These are phyloP conservation scores for Podospora bellae-mahoneyi DNA, from an alignment of 495 filamentous ascomycete species.

Conservation along the genomic window DNA sequence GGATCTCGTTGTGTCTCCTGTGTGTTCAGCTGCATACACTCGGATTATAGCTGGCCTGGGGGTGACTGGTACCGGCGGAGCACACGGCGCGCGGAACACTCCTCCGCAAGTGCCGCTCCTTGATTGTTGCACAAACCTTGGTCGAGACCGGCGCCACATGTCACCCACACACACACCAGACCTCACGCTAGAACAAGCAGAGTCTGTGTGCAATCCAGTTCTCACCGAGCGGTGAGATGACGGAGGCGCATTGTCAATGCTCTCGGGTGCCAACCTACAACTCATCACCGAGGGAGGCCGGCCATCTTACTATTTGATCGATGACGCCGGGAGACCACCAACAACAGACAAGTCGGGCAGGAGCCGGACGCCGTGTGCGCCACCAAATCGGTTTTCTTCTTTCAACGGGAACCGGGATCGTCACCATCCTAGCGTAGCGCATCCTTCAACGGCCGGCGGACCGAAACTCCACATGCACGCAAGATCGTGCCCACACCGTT, in stretches of 20 bases:
- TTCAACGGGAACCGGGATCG: slow-evolving; percentile 15
- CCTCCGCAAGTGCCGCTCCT: slow-evolving; percentile 23
- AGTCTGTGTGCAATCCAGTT: slow-evolving; percentile 9
- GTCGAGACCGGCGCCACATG: neutral
- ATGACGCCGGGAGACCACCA: slow-evolving; percentile 4
- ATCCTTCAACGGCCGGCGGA: slow-evolving; percentile 34
- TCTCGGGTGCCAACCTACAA: slow-evolving; percentile 2
- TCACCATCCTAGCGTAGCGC: slow-evolving; percentile 26
- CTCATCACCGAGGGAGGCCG: slow-evolving; percentile 3
- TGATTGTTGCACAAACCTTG: slow-evolving; percentile 17
- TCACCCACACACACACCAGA: slow-evolving; percentile 12
- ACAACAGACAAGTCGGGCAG: slow-evolving; percentile 11
- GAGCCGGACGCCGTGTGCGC: slow-evolving; percentile 19
- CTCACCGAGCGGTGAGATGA: slow-evolving; percentile 16
- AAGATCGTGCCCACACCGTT: slow-evolving; percentile 34
- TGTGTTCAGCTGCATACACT: slow-evolving; percentile 14
- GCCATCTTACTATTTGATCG: neutral
- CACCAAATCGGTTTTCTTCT: slow-evolving; percentile 29
- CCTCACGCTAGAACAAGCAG: slow-evolving; percentile 6
- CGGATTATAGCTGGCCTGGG: slow-evolving; percentile 15
- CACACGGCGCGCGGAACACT: slow-evolving; percentile 28
- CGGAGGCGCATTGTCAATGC: neutral
- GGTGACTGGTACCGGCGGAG: slow-evolving; percentile 23
- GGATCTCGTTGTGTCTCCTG: neutral
- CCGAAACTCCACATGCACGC: slow-evolving; percentile 41